Evolutionary conservation across 352 stramenopile genomes (phyloP), one percentile per base, ranked within the genome.

Genomic region (Phytopythium montanum): DNA sequence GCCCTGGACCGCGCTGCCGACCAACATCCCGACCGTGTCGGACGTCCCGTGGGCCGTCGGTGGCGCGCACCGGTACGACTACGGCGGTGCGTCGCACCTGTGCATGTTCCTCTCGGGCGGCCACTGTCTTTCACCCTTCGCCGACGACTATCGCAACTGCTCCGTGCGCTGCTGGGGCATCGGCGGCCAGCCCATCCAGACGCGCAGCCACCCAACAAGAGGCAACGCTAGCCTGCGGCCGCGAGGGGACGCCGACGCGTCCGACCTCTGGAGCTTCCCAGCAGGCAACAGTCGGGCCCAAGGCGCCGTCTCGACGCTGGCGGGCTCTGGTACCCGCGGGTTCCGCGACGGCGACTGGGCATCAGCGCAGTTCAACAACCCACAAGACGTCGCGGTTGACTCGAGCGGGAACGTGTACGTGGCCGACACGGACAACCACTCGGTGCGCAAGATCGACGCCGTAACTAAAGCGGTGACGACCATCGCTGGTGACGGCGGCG

Each of bases 401-500:
- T 87, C 84, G 23, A 83, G 82, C 13, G 91, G 93, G 9, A 87
- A 97, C 39, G 81, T 98, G 7, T 99, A 98, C 68, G 91, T 99
- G 3, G 92, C 92, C 1, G 96, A 99, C 69, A 98, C 87, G 19
- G 87, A 88, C 36, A 99, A 99, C 70, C 95, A 98, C 66, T 54
- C 87, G 12, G 97, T 98, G 39, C 73, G 93, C n/a, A 75, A 75
- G 34, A 89, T 97, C 34, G 78, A 92, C 48, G 68, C 74, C 0
- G 60, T 33, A 2, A 76, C 69, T 0, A 64, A 80, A 31, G 67
- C 41, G 1, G 82, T 90, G 16, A 62, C 73, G 1, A 93, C 81
- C 1, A 54, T 92, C 4, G 80, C 79, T 21, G 81, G 84, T 6
- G 64, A 83, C n/a, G 77, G 78, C 1, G 58, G 61, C 2, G 56